A percentile compares a stretch with the other conserved stretches of the same genome.
Evolutionary conservation across 2,329 filamentous ascomycete species (phyloP).

Genomic region (Alternaria brassicae): DNA sequence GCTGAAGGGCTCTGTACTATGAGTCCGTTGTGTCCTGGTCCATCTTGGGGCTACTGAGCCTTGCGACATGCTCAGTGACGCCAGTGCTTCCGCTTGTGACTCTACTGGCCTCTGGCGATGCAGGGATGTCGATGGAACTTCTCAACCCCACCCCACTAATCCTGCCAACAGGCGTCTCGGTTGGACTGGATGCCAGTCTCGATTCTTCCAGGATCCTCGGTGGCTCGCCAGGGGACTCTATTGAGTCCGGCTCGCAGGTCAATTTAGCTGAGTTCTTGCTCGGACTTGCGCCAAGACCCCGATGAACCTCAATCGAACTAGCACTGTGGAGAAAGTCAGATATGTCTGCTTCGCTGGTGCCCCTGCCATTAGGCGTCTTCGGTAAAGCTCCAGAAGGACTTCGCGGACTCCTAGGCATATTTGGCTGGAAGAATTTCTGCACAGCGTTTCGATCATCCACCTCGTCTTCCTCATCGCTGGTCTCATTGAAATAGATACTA

Average conservation of each 20-base stretch:
- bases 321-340: slow-evolving; percentile 43
- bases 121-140: slow-evolving; percentile 41
- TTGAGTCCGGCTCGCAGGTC: slow-evolving; percentile 38
- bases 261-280: slow-evolving; percentile 23
- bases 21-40: slow-evolving; percentile 5
- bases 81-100: slow-evolving; percentile 35
- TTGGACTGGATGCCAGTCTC: slow-evolving; percentile 26
- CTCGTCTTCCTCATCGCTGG: slow-evolving; percentile 57
- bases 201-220: slow-evolving; percentile 21
- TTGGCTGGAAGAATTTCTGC: slow-evolving; percentile 47
- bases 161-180: slow-evolving; percentile 31
- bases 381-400: slow-evolving; percentile 23
- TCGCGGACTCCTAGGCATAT: slow-evolving; percentile 25
- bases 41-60: slow-evolving; percentile 34
- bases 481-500: slow-evolving; percentile 57
- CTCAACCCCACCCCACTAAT: slow-evolving; percentile 41
- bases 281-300: slow-evolving; percentile 48
- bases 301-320: slow-evolving; percentile 45
- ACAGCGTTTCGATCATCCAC: slow-evolving; percentile 49
- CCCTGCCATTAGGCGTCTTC: slow-evolving; percentile 32
- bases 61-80: slow-evolving; percentile 45
- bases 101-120: slow-evolving; percentile 21
- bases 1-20: not conserved
- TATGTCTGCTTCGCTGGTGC: slow-evolving; percentile 52
- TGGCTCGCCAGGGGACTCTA: slow-evolving; percentile 34